A percentile compares a stretch with the other conserved stretches of the same genome.
Evolutionary conservation across 768 basidiomycete species (phyloP).

Genomic region (Calocybe gangraenosa): DNA sequence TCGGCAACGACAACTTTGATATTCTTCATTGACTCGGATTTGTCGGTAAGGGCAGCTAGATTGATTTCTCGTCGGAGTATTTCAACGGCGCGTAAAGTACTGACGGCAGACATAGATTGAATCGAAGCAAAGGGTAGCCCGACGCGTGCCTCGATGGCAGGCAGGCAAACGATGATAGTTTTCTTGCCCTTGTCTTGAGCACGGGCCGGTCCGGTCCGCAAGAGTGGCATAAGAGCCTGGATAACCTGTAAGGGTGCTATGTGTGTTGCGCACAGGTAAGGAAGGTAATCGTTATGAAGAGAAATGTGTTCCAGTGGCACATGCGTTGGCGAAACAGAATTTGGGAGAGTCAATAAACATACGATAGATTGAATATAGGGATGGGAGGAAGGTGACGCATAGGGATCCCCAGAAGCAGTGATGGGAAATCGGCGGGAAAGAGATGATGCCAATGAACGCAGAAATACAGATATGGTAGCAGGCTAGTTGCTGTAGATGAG

Average conservation of each 20-base stretch:
- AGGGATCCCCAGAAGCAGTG: conserved; percentile 76
- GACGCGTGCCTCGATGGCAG: conserved; percentile 66
- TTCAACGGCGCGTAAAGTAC: conserved; percentile 67
- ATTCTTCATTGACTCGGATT: conserved; percentile 56
- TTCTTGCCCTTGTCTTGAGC: conserved; percentile 49
- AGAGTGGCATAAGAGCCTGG: conserved; percentile 71
- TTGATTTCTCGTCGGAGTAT: conserved; percentile 72
- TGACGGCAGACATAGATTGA: conserved; percentile 73
- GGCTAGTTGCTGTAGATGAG: conserved; percentile 41
- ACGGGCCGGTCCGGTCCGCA: conserved; percentile 62
- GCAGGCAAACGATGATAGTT: conserved; percentile 70
- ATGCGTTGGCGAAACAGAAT: conserved; percentile 33
- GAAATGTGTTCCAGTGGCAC: conserved; percentile 72
- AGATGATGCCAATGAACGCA: conserved; percentile 76
- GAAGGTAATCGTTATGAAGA: conserved; percentile 57
- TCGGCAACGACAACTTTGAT: conserved; percentile 71
- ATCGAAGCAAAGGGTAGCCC: conserved; percentile 68
- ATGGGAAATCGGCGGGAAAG: conserved; percentile 82
- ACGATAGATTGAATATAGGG: conserved; percentile 77
- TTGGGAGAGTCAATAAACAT: conserved; percentile 62
- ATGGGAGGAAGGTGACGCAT: conserved; percentile 56
- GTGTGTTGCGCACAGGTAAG: conserved; percentile 72
- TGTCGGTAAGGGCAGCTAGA: conserved; percentile 49
- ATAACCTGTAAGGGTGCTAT: conserved; percentile 73
- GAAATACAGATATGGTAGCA: conserved; percentile 66